These are phyloP conservation scores for Bryopsis sp. DNA, from an alignment of 139 green algal genomes.

Conservation along the genomic window DNA sequence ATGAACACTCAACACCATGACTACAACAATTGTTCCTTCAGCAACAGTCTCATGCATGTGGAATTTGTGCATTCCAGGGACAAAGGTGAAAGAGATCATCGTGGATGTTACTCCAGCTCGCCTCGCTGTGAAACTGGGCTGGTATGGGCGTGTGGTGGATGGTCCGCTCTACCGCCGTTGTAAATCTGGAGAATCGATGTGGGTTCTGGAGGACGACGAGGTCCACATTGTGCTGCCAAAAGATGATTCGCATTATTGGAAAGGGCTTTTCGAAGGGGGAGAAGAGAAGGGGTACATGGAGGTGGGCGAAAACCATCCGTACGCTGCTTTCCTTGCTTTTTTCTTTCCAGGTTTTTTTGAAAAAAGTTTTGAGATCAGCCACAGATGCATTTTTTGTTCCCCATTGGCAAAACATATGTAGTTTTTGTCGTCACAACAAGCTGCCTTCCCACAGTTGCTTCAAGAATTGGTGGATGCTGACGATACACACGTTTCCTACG, in stretches of 20 bases:
- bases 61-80: slow-evolving; percentile 3
- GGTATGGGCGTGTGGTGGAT: slow-evolving; percentile 51
- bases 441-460: slow-evolving; percentile 32
- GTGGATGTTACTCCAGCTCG: slow-evolving; percentile 23
- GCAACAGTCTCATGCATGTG: no score
- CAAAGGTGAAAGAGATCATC: slow-evolving; percentile 16
- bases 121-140: slow-evolving; percentile 40
- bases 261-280: slow-evolving; percentile 50
- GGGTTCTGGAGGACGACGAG: slow-evolving; percentile 45
- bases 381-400: no score
- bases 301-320: slow-evolving; percentile 26
- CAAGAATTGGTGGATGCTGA: slow-evolving; percentile 55
- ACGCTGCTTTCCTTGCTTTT: no score
- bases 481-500: slow-evolving; percentile 27
- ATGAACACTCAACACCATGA: no score
- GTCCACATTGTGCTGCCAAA: slow-evolving; percentile 55
- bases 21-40: no score
- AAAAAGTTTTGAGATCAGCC: no score
- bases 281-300: slow-evolving; percentile 52
- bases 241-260: slow-evolving; percentile 48
- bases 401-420: no score
- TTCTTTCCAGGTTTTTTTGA: no score
- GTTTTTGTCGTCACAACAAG: background rate
- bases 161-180: slow-evolving; percentile 32
- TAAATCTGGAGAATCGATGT: slow-evolving; percentile 37